phyloP scores from a whole-genome alignment of 108 stramenopile species.

The Conticribra weissflogii region DNA sequence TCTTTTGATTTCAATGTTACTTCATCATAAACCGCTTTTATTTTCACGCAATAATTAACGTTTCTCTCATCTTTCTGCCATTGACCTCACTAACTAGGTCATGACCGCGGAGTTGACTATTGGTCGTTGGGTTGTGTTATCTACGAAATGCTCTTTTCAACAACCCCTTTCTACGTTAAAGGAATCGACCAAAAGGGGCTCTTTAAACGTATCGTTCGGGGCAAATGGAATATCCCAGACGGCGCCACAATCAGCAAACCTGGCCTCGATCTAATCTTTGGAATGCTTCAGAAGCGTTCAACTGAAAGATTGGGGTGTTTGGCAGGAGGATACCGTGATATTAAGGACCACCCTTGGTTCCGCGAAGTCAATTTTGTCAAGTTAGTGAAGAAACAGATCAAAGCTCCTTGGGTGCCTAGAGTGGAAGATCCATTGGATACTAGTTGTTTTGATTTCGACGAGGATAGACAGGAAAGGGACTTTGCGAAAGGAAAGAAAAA shows the following conservation, averaged over 20 bases:
- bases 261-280: slow-evolving; percentile 36
- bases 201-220: slow-evolving; percentile 66
- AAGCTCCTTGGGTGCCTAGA: slow-evolving; percentile 79
- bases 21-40: too few species aligned
- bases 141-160: slow-evolving; percentile 82
- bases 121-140: slow-evolving; percentile 87
- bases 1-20: too few species aligned
- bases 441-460: slow-evolving; percentile 84
- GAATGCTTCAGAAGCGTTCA: slow-evolving; percentile 41
- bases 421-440: slow-evolving; percentile 70
- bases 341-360: slow-evolving; percentile 75
- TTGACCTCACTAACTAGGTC: too few species aligned
- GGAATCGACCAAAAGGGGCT: slow-evolving; percentile 67
- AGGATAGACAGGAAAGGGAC: slow-evolving; percentile 12
- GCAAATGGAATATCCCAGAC: slow-evolving; percentile 48
- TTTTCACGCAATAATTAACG: too few species aligned
- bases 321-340: slow-evolving; percentile 59
- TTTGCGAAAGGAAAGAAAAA: slow-evolving; percentile 35
- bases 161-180: slow-evolving; percentile 74
- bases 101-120: slow-evolving; percentile 96
- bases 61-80: too few species aligned
- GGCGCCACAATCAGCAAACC: slow-evolving; percentile 24
- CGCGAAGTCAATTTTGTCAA: slow-evolving; percentile 60
- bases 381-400: slow-evolving; percentile 52
- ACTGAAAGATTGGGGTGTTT: slow-evolving; percentile 49